Evolutionary conservation across 345 rosid species (phyloP).

Genomic region (Pelargonium nanum): DNA sequence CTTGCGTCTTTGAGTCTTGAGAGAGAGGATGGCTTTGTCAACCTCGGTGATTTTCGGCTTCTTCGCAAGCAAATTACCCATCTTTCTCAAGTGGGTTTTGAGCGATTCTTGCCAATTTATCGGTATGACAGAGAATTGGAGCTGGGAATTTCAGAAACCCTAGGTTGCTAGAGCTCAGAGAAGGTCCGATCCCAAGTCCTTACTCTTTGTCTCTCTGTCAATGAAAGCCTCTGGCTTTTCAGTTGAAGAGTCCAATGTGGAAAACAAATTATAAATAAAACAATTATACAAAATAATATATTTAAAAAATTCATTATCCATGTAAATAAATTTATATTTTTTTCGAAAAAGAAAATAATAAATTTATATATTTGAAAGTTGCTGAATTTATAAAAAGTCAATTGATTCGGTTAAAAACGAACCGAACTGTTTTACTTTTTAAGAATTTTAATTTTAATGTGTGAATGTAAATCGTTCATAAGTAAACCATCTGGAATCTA

Average conservation of each 20-base stretch:
- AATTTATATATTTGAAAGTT: too few species aligned
- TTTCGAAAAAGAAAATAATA: too few species aligned
- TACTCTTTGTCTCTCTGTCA: background rate
- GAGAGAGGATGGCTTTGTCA: conserved; percentile 85
- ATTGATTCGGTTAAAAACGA: too few species aligned
- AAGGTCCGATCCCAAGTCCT: background rate
- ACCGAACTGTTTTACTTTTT: too few species aligned
- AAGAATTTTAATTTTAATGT: too few species aligned
- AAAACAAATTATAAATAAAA: too few species aligned
- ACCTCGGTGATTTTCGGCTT: conserved; percentile 90
- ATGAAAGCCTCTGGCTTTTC: background rate
- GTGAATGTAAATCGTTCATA: too few species aligned
- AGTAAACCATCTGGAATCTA: too few species aligned
- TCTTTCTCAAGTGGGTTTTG: conserved; percentile 7
- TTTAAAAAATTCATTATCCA: too few species aligned
- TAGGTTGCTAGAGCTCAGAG: background rate
- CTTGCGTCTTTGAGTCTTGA: conserved; percentile 92
- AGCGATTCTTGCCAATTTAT: background rate
- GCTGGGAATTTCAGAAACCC: background rate
- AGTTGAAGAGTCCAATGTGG: background rate
- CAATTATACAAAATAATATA: too few species aligned
- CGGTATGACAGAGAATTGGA: background rate
- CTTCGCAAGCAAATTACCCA: conserved; percentile 93
- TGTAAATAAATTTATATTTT: too few species aligned
- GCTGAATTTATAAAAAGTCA: too few species aligned